Conservation (phyloP, 768 basidiomycete species). For the Mycena indigotica region DNA sequence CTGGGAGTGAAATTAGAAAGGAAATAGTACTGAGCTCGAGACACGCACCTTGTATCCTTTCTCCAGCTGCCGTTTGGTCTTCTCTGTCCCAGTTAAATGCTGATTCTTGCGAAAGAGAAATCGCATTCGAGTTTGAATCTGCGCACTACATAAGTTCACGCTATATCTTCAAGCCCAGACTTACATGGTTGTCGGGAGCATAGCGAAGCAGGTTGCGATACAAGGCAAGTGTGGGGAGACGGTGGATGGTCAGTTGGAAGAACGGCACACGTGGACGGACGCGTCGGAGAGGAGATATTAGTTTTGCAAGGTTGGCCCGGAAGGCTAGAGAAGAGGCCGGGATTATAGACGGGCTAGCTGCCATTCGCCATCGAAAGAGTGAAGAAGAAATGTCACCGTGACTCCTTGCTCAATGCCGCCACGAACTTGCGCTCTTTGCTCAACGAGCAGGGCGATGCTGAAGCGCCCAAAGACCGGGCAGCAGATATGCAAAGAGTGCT, state of each 20-base stretch:
- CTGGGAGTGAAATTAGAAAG: conserved; percentile 26
- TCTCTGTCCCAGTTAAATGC: conserved; percentile 54
- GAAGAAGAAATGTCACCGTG: neutral
- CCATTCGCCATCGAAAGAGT: neutral
- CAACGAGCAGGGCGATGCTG: conserved; percentile 78
- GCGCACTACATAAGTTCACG: conserved; percentile 11
- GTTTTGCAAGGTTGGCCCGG: conserved; percentile 52
- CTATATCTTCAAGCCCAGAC: too few relatives aligned
- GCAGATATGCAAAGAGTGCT: conserved; percentile 95
- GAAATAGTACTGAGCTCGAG: neutral
- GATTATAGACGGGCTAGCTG: neutral
- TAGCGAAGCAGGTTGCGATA: conserved; percentile 69
- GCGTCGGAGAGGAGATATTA: conserved; percentile 60
- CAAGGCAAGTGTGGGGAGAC: conserved; percentile 68
- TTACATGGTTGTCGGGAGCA: conserved; percentile 58
- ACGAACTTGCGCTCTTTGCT: conserved; percentile 75
- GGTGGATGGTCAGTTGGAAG: conserved; percentile 69
- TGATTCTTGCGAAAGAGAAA: conserved; percentile 55
- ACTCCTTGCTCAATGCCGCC: conserved; percentile 63
- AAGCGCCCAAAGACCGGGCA: conserved; percentile 97
- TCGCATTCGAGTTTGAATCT: conserved; percentile 64
- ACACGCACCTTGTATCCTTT: conserved; percentile 59
- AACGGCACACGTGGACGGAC: conserved; percentile 66
- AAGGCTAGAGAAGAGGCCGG: conserved; percentile 43
- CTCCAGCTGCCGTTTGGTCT: conserved; percentile 48